Evolutionary conservation across 2,329 filamentous ascomycete species (phyloP).

Genomic region (Paraphaeosphaeria minitans): DNA sequence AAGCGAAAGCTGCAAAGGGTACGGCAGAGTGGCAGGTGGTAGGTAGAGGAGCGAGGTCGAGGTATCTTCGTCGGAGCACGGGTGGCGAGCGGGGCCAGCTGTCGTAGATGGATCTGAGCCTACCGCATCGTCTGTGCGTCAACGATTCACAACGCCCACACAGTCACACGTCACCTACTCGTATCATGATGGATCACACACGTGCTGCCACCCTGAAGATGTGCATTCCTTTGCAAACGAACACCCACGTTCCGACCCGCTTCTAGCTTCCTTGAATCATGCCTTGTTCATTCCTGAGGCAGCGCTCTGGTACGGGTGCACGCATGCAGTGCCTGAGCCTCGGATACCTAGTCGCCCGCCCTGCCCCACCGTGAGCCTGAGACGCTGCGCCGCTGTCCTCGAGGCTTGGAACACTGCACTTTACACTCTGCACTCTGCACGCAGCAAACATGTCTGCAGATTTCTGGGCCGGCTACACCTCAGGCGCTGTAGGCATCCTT

Average conservation of each 20-base stretch:
- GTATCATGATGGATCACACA: neutral
- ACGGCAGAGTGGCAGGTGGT: neutral
- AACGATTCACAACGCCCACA: slow-evolving; percentile 1
- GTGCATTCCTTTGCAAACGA: neutral
- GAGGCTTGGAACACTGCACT: slow-evolving; percentile 4
- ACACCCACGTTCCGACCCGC: neutral
- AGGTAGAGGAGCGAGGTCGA: neutral
- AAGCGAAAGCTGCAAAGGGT: neutral
- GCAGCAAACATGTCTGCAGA: slow-evolving; percentile 72
- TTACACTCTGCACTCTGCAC: too few relatives aligned
- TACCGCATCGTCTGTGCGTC: neutral
- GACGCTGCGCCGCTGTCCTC: slow-evolving; percentile 18
- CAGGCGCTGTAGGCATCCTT: slow-evolving; percentile 82
- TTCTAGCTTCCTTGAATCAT: neutral
- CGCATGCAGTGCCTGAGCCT: slow-evolving; percentile 6
- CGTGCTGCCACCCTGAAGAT: neutral
- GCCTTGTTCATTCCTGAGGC: neutral
- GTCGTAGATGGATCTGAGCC: slow-evolving; percentile 3
- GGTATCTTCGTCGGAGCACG: neutral
- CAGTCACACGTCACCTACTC: neutral
- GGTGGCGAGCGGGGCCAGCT: slow-evolving; percentile 7
- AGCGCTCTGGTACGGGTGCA: neutral
- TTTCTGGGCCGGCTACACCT: slow-evolving; percentile 92
- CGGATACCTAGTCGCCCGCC: slow-evolving; percentile 9
- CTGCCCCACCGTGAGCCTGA: slow-evolving; percentile 5